These are phyloP conservation scores for Mucor ambiguus DNA, from an alignment of 371 early-diverging fungal genomes.

Conservation along the genomic window DNA sequence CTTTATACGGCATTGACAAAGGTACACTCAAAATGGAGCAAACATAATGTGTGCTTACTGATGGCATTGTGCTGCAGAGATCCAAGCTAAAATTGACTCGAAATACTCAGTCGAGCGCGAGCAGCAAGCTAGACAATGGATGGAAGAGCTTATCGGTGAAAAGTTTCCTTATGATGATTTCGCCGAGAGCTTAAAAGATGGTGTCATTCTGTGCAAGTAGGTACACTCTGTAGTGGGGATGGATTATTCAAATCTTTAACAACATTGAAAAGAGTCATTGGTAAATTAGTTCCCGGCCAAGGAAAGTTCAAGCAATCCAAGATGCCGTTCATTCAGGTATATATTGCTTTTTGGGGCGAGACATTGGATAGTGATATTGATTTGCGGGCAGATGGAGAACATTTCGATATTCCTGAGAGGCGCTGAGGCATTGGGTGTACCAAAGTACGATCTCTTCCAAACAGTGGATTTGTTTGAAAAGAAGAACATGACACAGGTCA, in stretches of 20 bases:
- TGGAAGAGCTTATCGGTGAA: slow-evolving; percentile 64
- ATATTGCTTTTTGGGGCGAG: neutral
- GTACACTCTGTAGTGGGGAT: slow-evolving; percentile 7
- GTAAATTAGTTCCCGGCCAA: slow-evolving; percentile 58
- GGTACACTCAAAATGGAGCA: neutral
- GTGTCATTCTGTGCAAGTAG: slow-evolving; percentile 82
- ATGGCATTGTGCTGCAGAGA: slow-evolving; percentile 33
- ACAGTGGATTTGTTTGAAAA: slow-evolving; percentile 90
- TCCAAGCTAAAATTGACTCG: slow-evolving; percentile 57
- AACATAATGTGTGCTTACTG: neutral
- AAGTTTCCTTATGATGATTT: slow-evolving; percentile 54
- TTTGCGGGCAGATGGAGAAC: slow-evolving; percentile 74
- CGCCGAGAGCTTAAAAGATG: slow-evolving; percentile 77
- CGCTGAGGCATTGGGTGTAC: slow-evolving; percentile 75
- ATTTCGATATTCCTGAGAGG: slow-evolving; percentile 79
- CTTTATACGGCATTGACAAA: slow-evolving; percentile 25
- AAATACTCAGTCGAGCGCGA: slow-evolving; percentile 65
- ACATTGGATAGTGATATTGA: neutral
- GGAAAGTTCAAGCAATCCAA: slow-evolving; percentile 67
- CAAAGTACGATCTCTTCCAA: slow-evolving; percentile 85
- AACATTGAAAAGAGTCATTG: slow-evolving; percentile 50
- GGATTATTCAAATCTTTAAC: neutral
- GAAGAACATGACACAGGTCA: slow-evolving; percentile 82
- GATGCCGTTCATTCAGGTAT: slow-evolving; percentile 84
- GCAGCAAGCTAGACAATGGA: slow-evolving; percentile 63